Conservation (phyloP, 106 monocot species). For the Dendrobium catenatum region DNA sequence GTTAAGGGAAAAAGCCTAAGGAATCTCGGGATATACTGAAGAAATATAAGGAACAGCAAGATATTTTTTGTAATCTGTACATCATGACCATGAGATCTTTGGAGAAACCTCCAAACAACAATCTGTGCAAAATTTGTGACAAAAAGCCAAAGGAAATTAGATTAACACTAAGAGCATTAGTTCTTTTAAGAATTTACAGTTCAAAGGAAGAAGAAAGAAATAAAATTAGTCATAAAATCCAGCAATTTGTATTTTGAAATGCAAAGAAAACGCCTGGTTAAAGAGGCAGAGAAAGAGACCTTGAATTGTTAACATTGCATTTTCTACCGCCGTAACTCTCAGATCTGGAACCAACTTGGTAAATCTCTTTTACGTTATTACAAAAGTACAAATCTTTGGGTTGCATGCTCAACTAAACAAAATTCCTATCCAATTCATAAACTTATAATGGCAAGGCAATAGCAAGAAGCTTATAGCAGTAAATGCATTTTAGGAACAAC, state of each 20-base stretch:
- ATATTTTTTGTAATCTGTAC: conserved; percentile 43
- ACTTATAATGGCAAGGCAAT: not conserved
- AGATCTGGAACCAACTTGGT: not conserved
- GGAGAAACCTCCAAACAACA: conserved; percentile 48
- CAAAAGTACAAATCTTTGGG: not conserved
- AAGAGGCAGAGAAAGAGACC: not conserved
- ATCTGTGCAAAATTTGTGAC: conserved; percentile 21
- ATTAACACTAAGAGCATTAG: not conserved
- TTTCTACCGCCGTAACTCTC: not conserved
- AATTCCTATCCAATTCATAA: not conserved
- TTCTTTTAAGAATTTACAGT: not conserved
- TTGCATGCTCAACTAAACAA: not conserved
- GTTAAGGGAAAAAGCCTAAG: conserved; percentile 40
- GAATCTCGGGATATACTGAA: conserved; percentile 58
- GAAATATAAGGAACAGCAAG: conserved; percentile 29
- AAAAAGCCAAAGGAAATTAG: conserved; percentile 1
- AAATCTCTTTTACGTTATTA: not conserved
- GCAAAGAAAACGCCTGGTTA: not conserved
- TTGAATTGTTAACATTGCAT: not conserved
- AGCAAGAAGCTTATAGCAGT: not conserved
- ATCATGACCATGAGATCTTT: conserved; percentile 29
- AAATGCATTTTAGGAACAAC: not conserved
- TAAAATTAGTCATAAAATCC: not conserved
- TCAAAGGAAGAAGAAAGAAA: not conserved
- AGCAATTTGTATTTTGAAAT: not conserved